Base-by-base conservation (phyloP, 345 rosid species). In the Dovyalis caffra region DNA sequence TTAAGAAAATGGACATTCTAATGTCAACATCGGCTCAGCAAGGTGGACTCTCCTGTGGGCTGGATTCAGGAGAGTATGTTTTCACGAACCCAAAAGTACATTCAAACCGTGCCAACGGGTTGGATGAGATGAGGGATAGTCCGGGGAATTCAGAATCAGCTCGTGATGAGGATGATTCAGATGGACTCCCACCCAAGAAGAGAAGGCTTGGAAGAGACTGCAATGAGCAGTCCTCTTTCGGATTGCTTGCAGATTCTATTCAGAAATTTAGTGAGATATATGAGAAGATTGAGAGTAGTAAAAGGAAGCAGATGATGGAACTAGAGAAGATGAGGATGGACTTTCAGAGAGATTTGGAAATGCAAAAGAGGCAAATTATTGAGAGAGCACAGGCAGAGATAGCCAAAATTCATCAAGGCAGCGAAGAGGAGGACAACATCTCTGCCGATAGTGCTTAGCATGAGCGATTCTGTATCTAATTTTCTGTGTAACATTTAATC, bases 301-400 rank as follows among this genome's bases (percentile, higher is more conserved):
- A 89, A 80, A 86, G 91, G 77, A 89, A 88, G 83, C 98, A 96
- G 75, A 92, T 96, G 92, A 72, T 83, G 79, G 98, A 90, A 72
- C 77, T 96, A 70, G 98, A 96, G 89, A 92, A 88, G 87, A 90
- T 96, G 97, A 90, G 98, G 79, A 89, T 87, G 90, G 97, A 92
- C 75, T 91, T 96, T 77, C 94, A 89, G 60, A 87, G 82, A 81
- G 99, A 96, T 64, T 78, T 96, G 85, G 99, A 96, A 83, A 72
- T 86, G 87, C 97, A 93, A 80, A 92, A 89, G 88, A 87, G 84
- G 79, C 90, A 90, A 88, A 93, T 95, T 74, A 80, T 92, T 83
- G 97, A 93, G 74, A 90, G 90, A 80, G 93, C 90, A 28, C 91
- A 86, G 70, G 88, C 83, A 10, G 97, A 92, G 85, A 93, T 96